Evolutionary conservation across 202 grass and related monocot species (phyloP).

Genomic region (Musa balbisiana): DNA sequence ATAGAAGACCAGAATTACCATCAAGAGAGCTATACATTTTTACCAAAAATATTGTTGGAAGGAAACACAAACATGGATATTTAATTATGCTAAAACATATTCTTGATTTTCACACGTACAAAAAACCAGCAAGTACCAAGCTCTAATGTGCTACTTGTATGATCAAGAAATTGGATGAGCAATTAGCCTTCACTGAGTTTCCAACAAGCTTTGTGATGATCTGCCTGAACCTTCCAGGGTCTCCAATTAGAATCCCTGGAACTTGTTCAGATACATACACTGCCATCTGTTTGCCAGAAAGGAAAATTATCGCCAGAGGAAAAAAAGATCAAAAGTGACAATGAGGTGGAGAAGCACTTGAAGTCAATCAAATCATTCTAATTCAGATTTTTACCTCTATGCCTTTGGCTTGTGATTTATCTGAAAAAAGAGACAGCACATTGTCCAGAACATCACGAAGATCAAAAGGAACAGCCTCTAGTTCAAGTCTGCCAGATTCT

Average conservation of each 20-base stretch:
- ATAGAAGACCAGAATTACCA: not conserved
- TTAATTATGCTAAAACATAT: not conserved
- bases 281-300: constrained; percentile 39
- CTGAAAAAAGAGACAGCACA: constrained; percentile 64
- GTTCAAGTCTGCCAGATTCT: constrained; percentile 66
- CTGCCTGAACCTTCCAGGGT: constrained; percentile 59
- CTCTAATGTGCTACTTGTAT: not conserved
- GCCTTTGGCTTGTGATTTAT: constrained; percentile 66
- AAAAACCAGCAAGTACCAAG: not conserved
- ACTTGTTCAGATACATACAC: constrained; percentile 66
- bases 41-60: not conserved
- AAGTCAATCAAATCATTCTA: constrained; percentile 2
- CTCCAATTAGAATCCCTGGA: constrained; percentile 54
- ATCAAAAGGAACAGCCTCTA: constrained; percentile 64
- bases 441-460: constrained; percentile 66
- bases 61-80: not conserved
- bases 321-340: not conserved
- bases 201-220: constrained; percentile 75
- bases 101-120: not conserved
- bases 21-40: not conserved
- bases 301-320: constrained; percentile 7
- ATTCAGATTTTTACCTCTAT: constrained; percentile 43
- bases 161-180: constrained; percentile 15
- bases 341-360: constrained; percentile 11
- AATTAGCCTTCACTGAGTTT: constrained; percentile 73